Evolutionary conservation across 2,329 filamentous ascomycete genomes (phyloP).

Genomic region (Clonostachys byssicola): DNA sequence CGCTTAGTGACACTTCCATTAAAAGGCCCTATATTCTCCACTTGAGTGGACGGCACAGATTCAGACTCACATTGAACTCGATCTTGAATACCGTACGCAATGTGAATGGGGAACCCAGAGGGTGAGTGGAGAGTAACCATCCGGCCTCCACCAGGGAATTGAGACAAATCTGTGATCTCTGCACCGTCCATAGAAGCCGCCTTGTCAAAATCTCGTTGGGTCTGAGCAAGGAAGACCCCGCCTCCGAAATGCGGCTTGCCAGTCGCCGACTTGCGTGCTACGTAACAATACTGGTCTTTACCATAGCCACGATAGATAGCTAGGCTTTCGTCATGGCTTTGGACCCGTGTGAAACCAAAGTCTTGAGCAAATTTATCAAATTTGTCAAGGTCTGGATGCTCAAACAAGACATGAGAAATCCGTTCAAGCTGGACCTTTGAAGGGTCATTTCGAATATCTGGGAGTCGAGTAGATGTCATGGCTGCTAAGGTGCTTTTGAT

Average conservation of each 20-base stretch:
- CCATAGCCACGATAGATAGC: slow-evolving; percentile 48
- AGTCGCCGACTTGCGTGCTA: slow-evolving; percentile 21
- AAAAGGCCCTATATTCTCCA: slow-evolving; percentile 3
- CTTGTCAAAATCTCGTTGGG: slow-evolving; percentile 9
- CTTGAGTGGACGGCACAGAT: not conserved
- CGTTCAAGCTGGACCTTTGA: slow-evolving; percentile 11
- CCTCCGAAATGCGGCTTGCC: slow-evolving; percentile 14
- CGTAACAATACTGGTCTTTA: slow-evolving; percentile 42
- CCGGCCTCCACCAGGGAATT: slow-evolving; percentile 25
- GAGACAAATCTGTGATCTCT: not conserved
- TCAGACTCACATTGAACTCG: slow-evolving; percentile 8
- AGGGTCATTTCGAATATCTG: slow-evolving; percentile 7
- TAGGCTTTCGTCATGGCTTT: slow-evolving; percentile 11
- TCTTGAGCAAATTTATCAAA: slow-evolving; percentile 15
- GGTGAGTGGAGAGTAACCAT: slow-evolving; percentile 24
- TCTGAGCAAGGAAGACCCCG: slow-evolving; percentile 19
- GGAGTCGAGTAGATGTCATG: not conserved
- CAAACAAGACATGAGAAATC: slow-evolving; percentile 8
- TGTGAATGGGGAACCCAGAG: slow-evolving; percentile 21
- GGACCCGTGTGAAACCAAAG: slow-evolving; percentile 17
- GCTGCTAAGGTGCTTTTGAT: too few species aligned
- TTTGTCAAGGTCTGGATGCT: slow-evolving; percentile 16
- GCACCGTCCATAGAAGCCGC: slow-evolving; percentile 4
- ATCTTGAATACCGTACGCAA: slow-evolving; percentile 10
- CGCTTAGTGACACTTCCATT: slow-evolving; percentile 3